These are phyloP conservation scores for Neonectria ditissima DNA, from an alignment of 2,329 filamentous ascomycete genomes.

Conservation along the genomic window DNA sequence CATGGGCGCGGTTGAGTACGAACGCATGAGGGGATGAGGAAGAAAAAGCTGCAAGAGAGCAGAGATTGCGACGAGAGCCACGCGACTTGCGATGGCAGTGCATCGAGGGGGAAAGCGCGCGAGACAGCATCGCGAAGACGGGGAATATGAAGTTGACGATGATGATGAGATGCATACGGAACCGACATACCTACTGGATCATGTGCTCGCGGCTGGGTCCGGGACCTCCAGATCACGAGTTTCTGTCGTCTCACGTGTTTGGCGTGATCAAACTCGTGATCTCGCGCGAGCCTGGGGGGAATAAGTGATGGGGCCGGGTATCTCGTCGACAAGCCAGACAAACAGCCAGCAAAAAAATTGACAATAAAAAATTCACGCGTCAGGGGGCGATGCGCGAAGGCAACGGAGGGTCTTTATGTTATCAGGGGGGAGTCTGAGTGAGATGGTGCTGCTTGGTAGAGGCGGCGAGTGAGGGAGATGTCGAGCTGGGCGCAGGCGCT, in stretches of 20 bases:
- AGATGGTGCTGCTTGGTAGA: constrained; percentile 32
- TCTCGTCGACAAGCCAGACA: constrained; percentile 33
- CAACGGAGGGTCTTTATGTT: constrained; percentile 45
- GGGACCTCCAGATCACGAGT: constrained; percentile 57
- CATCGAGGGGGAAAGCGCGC: background rate
- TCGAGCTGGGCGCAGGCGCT: constrained; percentile 34
- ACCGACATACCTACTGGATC: constrained; percentile 59
- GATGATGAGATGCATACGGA: constrained; percentile 36
- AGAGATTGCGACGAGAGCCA: constrained; percentile 15
- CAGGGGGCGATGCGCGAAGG: constrained; percentile 22
- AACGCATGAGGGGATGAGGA: constrained; percentile 17
- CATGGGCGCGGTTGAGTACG: constrained; percentile 11
- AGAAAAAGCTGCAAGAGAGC: constrained; percentile 3
- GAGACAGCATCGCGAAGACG: constrained; percentile 16
- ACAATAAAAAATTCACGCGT: constrained; percentile 33
- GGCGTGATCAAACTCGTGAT: constrained; percentile 62
- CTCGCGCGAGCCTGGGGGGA: constrained; percentile 53
- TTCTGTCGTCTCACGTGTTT: constrained; percentile 58
- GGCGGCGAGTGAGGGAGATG: constrained; percentile 19
- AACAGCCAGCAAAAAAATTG: constrained; percentile 23
- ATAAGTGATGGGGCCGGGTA: constrained; percentile 45
- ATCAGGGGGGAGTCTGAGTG: constrained; percentile 40
- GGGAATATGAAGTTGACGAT: constrained; percentile 18
- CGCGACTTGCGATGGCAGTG: constrained; percentile 13
- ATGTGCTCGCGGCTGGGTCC: constrained; percentile 53